Evolutionary conservation across 495 filamentous ascomycete species (phyloP).

Genomic region (Aspergillus avenaceus): DNA sequence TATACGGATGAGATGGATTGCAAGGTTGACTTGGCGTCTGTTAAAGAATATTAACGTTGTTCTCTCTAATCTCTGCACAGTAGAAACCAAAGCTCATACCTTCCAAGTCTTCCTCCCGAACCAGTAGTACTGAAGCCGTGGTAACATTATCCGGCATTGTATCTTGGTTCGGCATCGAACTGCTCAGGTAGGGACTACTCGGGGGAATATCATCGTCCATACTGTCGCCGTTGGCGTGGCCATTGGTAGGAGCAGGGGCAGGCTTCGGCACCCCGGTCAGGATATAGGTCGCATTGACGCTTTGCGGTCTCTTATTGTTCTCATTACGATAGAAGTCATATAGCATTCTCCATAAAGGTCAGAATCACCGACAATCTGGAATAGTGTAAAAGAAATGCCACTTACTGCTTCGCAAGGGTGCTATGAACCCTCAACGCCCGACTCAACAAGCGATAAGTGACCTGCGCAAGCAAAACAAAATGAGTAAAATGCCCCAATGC

Average conservation of each 20-base stretch:
- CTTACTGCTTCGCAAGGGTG: conserved; percentile 77
- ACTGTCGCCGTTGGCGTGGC: conserved; percentile 36
- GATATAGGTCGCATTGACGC: conserved; percentile 84
- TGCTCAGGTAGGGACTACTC: conserved; percentile 60
- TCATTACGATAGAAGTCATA: conserved; percentile 81
- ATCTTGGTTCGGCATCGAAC: conserved; percentile 54
- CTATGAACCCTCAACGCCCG: conserved; percentile 75
- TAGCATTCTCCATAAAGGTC: conserved; percentile 62
- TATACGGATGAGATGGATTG: conserved; percentile 71
- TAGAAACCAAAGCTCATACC: conserved; percentile 38
- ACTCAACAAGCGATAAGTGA: conserved; percentile 81
- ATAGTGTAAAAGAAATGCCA: conserved; percentile 8
- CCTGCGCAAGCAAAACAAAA: conserved; percentile 37
- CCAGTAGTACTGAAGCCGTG: conserved; percentile 62
- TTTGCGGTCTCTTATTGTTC: conserved; percentile 69
- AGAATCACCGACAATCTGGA: no score
- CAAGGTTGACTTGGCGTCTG: conserved; percentile 67
- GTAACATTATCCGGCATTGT: conserved; percentile 24
- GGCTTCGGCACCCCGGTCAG: conserved; percentile 58
- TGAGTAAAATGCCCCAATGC: conserved; percentile 1
- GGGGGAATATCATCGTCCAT: conserved; percentile 68
- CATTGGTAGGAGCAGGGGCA: conserved; percentile 31
- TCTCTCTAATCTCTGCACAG: background rate
- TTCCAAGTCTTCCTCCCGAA: conserved; percentile 75
- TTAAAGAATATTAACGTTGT: conserved; percentile 1